Percentiles rank a stretch among this genome's conserved stretches.
phyloP scores from a whole-genome alignment of 495 filamentous ascomycete species.

The Pseudoneurospora amorphoporcata region DNA sequence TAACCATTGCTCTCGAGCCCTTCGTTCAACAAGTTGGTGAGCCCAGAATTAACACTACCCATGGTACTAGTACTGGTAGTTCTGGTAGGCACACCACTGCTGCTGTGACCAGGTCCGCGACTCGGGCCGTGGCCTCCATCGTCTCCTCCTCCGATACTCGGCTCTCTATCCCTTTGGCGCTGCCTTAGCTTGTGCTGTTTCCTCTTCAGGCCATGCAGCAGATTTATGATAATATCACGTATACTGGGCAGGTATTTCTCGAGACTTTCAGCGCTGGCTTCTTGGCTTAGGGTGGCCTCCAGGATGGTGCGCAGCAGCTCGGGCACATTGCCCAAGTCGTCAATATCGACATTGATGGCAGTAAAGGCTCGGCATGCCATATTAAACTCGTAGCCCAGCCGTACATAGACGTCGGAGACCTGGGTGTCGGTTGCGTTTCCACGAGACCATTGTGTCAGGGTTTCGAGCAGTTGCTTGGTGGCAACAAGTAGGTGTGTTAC shows the following conservation, averaged over 20 bases:
- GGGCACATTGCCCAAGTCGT: conserved; percentile 88
- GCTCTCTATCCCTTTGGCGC: conserved; percentile 58
- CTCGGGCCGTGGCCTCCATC: conserved; percentile 4
- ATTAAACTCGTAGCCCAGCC: conserved; percentile 97
- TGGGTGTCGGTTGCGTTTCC: conserved; percentile 82
- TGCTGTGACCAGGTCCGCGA: not conserved
- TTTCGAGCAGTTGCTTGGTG: conserved; percentile 95
- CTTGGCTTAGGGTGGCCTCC: conserved; percentile 91
- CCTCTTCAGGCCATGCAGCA: conserved; percentile 89
- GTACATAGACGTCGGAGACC: conserved; percentile 95
- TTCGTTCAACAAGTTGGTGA: conserved; percentile 60
- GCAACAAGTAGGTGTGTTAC: conserved; percentile 95
- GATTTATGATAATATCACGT: conserved; percentile 94
- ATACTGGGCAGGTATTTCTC: conserved; percentile 88
- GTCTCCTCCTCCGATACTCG: conserved; percentile 29
- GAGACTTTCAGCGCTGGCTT: conserved; percentile 83
- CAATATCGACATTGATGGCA: conserved; percentile 89
- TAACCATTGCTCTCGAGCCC: conserved; percentile 35
- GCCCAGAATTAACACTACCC: conserved; percentile 46
- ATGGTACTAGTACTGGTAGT: conserved; percentile 60
- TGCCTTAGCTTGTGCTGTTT: conserved; percentile 89
- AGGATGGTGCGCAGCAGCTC: conserved; percentile 82
- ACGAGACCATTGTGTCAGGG: conserved; percentile 93
- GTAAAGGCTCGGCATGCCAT: conserved; percentile 93
- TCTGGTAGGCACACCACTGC: conserved; percentile 28